Evolutionary conservation across 345 rosid species (phyloP), one percentile per base, ranked within the genome.

Genomic region (Nephelium lappaceum): DNA sequence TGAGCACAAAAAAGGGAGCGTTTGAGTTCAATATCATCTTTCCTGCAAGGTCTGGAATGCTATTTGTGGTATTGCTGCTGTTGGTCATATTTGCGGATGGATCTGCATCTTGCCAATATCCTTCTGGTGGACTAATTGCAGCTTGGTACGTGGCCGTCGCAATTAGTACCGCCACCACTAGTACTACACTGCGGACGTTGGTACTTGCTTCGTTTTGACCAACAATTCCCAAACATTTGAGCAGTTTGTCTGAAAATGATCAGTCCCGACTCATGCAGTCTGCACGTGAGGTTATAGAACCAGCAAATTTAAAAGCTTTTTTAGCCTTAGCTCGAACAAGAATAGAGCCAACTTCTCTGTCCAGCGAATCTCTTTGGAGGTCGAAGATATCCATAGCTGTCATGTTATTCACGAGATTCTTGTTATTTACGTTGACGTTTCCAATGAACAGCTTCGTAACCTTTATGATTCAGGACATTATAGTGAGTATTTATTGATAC

Each of bases 91-190:
- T 27, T 27, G 31, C 31, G 31, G 31, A 2, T 27, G 31, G 31
- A 27, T 27, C 2, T 1, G 31, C 31, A 1, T 78, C 85, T 57
- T 83, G 74, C 87, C 85, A 73, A 41, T 8, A 75, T 2, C 89
- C 87, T 0, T 81, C 83, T 0, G 82, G 81, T 38, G 83, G 86
- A 47, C 81, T 76, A 3, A 85, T 73, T 24, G 69, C 77, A 19
- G 84, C 82, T 2, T 86, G 85, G 31, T 82, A 84, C 5, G 89
- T 80, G 57, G 87, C 79, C 19, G 83, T 84, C 2, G 58, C 84
- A 69, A 86, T 80, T 70, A 86, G 77, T 60, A 84, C 23, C 61
- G 81, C 84, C 71, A 86, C 85, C 41, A 82, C 83, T 41, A 86
- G 81, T 5, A 83, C 58, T 2, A 24, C 61, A 27, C 6, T 57